A percentile compares a stretch with the other conserved stretches of the same genome.
Conservation (phyloP, 202 grass and related monocot genomes). For the Eragrostis tef region DNA sequence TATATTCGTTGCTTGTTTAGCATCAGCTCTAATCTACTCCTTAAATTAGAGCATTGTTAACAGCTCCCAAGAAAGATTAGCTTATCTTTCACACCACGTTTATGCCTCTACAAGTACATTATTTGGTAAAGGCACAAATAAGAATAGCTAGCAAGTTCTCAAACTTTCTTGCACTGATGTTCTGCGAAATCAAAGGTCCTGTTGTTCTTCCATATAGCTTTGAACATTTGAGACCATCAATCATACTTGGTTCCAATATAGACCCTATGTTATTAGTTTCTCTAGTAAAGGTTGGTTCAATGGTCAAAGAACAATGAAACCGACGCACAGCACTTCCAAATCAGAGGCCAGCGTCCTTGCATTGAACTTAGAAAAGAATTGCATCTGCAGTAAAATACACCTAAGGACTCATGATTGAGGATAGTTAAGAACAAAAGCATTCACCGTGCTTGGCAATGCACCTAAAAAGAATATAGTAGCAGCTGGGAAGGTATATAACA, state of each 20-base stretch:
- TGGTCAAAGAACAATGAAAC: constrained; percentile 34
- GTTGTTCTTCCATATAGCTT: constrained; percentile 15
- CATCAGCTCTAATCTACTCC: constrained; percentile 51
- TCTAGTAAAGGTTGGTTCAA: constrained; percentile 10
- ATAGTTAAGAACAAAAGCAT: constrained; percentile 26
- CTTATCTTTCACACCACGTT: constrained; percentile 41
- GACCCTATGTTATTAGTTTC: constrained; percentile 36
- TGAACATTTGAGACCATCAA: constrained; percentile 21
- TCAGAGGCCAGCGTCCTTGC: constrained; percentile 39
- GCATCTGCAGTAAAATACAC: constrained; percentile 17
- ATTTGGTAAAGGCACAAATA: constrained; percentile 8
- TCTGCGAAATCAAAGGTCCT: constrained; percentile 26
- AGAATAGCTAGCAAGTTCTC: constrained; percentile 10
- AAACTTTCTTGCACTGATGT: constrained; percentile 6
- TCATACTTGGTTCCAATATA: constrained; percentile 16
- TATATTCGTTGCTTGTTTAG: constrained; percentile 68
- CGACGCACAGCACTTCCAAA: constrained; percentile 39
- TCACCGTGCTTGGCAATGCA: constrained; percentile 26
- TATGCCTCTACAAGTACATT: constrained; percentile 30
- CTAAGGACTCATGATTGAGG: constrained; percentile 26
- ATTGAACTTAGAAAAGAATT: constrained; percentile 21
- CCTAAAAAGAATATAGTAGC: constrained; percentile 5
- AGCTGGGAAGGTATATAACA: constrained; percentile 9
- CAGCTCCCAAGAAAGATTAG: constrained; percentile 46
- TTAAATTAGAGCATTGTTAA: constrained; percentile 44